A percentile compares a stretch with the other conserved stretches of the same genome.
These are phyloP conservation scores for Aspergillus sp. DNA, from an alignment of 2,329 filamentous ascomycete species.

Conservation along the genomic window DNA sequence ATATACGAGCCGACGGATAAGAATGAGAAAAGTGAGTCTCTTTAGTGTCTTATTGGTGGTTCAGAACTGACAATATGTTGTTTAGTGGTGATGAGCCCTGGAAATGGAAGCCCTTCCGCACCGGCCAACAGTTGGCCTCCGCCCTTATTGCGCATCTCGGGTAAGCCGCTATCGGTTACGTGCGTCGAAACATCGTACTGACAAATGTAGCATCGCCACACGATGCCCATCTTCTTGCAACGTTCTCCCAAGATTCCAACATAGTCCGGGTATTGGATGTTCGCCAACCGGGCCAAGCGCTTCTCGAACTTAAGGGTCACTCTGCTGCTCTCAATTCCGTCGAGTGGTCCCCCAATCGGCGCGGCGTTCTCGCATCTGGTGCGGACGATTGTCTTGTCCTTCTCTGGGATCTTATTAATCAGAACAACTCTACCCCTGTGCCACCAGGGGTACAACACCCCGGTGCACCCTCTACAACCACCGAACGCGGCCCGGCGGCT, in stretches of 20 bases:
- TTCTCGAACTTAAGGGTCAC: constrained; percentile 90
- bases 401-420: constrained; percentile 87
- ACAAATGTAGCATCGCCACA: constrained; percentile 73
- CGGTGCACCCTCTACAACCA: constrained; percentile 30
- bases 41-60: not conserved
- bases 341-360: constrained; percentile 87
- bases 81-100: constrained; percentile 46
- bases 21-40: constrained; percentile 61
- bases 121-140: constrained; percentile 67
- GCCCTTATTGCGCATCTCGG: constrained; percentile 44
- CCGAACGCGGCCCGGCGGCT: constrained; percentile 45
- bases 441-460: constrained; percentile 33
- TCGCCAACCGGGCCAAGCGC: constrained; percentile 89
- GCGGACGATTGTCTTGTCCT: constrained; percentile 90
- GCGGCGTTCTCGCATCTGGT: constrained; percentile 87
- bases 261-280: constrained; percentile 94
- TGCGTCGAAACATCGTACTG: constrained; percentile 2
- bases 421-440: constrained; percentile 52
- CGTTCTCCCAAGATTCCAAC: constrained; percentile 90
- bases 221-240: constrained; percentile 93
- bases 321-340: constrained; percentile 83
- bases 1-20: constrained; percentile 97
- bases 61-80: not conserved
- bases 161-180: constrained; percentile 22
- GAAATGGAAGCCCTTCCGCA: constrained; percentile 68